phyloP scores from a whole-genome alignment of 1,284 basidiomycete species.

The Rhodotorula mucilaginosa region DNA sequence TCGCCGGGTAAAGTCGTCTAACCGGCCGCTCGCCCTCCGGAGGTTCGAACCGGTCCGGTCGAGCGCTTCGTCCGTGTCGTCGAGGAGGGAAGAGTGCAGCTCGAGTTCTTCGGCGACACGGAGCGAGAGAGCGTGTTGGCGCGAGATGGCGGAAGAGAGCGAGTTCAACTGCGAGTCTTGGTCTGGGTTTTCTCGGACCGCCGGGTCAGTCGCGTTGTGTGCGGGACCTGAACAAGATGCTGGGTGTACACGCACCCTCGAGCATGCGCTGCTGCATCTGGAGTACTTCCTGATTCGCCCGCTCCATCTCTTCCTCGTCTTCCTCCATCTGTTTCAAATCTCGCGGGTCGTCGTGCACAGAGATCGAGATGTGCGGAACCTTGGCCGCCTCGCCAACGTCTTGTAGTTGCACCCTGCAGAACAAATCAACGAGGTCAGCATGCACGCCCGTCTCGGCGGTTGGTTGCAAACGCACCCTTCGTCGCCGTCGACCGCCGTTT shows the following conservation, averaged over 20 bases:
- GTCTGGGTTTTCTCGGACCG: slow-evolving; percentile 23
- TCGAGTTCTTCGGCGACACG: slow-evolving; percentile 45
- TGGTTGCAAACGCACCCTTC: background rate
- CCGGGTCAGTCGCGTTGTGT: background rate
- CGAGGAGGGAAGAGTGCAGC: slow-evolving; percentile 39
- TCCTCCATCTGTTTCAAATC: slow-evolving; percentile 39
- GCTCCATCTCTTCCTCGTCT: slow-evolving; percentile 41
- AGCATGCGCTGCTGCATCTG: slow-evolving; percentile 43
- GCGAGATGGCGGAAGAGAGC: slow-evolving; percentile 42
- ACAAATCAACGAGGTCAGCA: background rate
- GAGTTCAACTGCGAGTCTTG: slow-evolving; percentile 43
- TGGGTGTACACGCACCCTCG: slow-evolving; percentile 25
- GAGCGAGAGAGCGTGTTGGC: slow-evolving; percentile 43
- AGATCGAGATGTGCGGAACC: slow-evolving; percentile 20
- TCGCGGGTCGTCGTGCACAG: slow-evolving; percentile 20
- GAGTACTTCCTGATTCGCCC: slow-evolving; percentile 42
- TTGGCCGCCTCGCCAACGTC: background rate
- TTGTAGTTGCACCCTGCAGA: background rate
- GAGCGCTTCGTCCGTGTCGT: slow-evolving; percentile 43
- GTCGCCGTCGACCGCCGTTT: background rate
- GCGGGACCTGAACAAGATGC: too few species aligned
- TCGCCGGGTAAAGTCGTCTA: slow-evolving; percentile 38
- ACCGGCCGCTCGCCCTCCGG: slow-evolving; percentile 34
- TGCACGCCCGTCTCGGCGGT: too few species aligned
- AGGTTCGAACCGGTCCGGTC: slow-evolving; percentile 41